phyloP scores from a whole-genome alignment of 306 rosid genomes.

The Fragaria vesca region DNA sequence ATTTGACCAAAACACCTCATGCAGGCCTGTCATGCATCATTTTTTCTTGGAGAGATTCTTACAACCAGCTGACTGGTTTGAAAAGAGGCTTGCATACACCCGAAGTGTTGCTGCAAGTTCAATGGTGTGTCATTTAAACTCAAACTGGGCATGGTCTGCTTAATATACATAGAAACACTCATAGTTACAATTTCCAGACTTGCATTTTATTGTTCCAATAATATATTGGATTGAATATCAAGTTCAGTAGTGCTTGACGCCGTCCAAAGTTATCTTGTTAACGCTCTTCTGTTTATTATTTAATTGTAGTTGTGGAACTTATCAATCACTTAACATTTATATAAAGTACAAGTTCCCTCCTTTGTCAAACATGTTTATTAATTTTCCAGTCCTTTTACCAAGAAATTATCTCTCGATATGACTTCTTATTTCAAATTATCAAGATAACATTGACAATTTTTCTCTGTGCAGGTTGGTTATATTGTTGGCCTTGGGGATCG shows the following conservation, averaged over 20 bases:
- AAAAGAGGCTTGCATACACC: constrained; percentile 87
- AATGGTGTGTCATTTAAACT: constrained; percentile 58
- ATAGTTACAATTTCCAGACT: background rate
- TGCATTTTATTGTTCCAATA: background rate
- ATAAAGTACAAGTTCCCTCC: background rate
- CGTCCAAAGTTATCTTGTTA: background rate
- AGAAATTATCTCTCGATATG: background rate
- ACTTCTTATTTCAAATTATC: background rate
- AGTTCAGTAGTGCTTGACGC: background rate
- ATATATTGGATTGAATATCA: background rate
- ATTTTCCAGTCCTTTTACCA: background rate
- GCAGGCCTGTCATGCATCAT: constrained; percentile 95
- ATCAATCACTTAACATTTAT: background rate
- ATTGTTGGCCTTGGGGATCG: constrained; percentile 95
- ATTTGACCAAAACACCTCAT: constrained; percentile 23
- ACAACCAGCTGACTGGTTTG: constrained; percentile 95
- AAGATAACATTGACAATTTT: constrained; percentile 1
- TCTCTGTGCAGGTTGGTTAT: constrained; percentile 72
- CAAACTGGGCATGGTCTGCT: background rate
- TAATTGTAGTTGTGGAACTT: background rate
- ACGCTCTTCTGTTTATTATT: background rate
- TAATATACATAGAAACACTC: background rate
- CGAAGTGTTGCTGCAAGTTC: constrained; percentile 96
- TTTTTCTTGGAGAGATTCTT: constrained; percentile 93
- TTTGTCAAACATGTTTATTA: background rate